These are phyloP conservation scores for Klebsormidium nitens DNA, from an alignment of 139 green algal genomes.

Conservation along the genomic window DNA sequence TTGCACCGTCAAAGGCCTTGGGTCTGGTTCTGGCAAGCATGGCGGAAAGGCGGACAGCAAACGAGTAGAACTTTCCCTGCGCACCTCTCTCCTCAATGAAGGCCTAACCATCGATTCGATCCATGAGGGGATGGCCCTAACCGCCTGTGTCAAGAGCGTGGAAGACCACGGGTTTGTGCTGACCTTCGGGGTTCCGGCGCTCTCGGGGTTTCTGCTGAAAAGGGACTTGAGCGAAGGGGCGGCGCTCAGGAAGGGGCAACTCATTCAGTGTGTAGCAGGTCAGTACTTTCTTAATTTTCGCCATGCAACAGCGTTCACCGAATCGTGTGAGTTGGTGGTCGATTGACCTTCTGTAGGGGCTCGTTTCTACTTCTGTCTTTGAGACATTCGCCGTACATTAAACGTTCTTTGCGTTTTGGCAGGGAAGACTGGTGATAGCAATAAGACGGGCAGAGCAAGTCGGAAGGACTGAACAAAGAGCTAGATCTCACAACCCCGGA, in stretches of 20 bases:
- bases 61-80: slow-evolving; percentile 52
- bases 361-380: no score
- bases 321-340: no score
- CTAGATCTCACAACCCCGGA: no score
- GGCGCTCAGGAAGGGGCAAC: slow-evolving; percentile 3
- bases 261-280: slow-evolving; percentile 21
- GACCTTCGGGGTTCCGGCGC: slow-evolving; percentile 53
- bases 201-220: slow-evolving; percentile 29
- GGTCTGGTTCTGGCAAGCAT: neutral
- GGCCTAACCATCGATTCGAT: slow-evolving; percentile 22
- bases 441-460: no score
- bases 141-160: slow-evolving; percentile 64
- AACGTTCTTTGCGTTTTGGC: no score
- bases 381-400: no score
- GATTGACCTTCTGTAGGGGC: no score
- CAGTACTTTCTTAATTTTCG: no score
- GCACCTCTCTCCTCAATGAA: slow-evolving; percentile 41
- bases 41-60: slow-evolving; percentile 40
- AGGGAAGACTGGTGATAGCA: no score
- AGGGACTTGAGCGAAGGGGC: slow-evolving; percentile 12
- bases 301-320: no score
- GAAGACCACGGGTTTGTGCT: slow-evolving; percentile 89
- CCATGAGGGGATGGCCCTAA: slow-evolving; percentile 44
- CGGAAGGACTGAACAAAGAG: no score
- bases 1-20: slow-evolving; percentile 47